Percentiles rank a stretch among this genome's conserved stretches.
These are phyloP conservation scores for Ogataea chonburiensis DNA, from an alignment of 805 yeast species.

Conservation along the genomic window DNA sequence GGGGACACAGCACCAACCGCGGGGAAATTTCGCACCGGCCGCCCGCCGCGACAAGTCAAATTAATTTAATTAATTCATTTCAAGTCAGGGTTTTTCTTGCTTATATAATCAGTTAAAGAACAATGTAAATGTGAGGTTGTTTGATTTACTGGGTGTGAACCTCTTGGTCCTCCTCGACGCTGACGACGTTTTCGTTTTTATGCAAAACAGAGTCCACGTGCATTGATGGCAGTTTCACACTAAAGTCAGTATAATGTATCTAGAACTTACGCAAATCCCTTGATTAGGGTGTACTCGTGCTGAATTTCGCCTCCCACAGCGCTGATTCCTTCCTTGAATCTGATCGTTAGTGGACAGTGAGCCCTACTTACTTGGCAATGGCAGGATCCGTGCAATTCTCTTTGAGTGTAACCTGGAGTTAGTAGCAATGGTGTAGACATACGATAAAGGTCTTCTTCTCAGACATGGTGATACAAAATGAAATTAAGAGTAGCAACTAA, in stretches of 20 bases:
- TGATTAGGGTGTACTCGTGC: conserved; percentile 61
- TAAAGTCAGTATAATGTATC: conserved; percentile 2
- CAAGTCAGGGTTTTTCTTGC: conserved; percentile 5
- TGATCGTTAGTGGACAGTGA: conserved; percentile 8
- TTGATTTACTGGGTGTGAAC: conserved; percentile 47
- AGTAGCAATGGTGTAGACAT: conserved; percentile 17
- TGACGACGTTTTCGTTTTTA: conserved; percentile 50
- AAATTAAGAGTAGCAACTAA: conserved; percentile 5
- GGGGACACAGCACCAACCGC: conserved; percentile 2
- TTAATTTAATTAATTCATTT: conserved; percentile 5
- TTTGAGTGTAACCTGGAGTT: conserved; percentile 38
- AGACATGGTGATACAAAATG: conserved; percentile 10
- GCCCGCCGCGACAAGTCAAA: conserved; percentile 7
- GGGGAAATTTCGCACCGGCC: conserved; percentile 1
- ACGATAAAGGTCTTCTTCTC: conserved; percentile 35
- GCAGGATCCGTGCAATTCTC: conserved; percentile 36
- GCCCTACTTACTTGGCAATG: conserved; percentile 27
- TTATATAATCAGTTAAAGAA: conserved; percentile 7
- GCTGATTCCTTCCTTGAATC: conserved; percentile 47
- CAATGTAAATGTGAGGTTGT: neutral
- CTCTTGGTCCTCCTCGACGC: conserved; percentile 67
- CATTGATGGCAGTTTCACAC: conserved; percentile 53
- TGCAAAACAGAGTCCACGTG: conserved; percentile 46
- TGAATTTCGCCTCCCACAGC: conserved; percentile 61
- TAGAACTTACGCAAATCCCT: conserved; percentile 52